Conservation (phyloP, 805 yeast species). For the Candida fluviatilis region DNA sequence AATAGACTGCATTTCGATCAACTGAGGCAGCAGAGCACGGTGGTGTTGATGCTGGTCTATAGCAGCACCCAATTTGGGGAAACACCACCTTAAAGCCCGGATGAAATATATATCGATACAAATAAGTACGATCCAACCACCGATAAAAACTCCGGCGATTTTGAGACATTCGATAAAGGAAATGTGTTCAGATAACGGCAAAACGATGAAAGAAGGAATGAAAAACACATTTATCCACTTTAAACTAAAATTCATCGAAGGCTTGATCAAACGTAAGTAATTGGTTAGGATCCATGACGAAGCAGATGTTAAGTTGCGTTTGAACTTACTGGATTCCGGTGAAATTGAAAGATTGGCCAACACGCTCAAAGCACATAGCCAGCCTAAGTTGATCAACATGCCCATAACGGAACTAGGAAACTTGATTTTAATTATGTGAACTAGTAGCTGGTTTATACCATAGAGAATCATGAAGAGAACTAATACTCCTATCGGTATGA, state of each 20-base stretch:
- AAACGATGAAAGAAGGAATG: slow-evolving; percentile 70
- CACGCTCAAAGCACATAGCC: slow-evolving; percentile 36
- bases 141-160: slow-evolving; percentile 67
- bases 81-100: slow-evolving; percentile 18
- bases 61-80: slow-evolving; percentile 8
- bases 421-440: slow-evolving; percentile 40
- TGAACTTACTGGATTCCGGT: slow-evolving; percentile 5
- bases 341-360: slow-evolving; percentile 10
- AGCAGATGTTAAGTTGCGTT: slow-evolving; percentile 10
- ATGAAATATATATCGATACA: slow-evolving; percentile 41
- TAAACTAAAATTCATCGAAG: slow-evolving; percentile 65
- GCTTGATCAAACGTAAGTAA: slow-evolving; percentile 41
- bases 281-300: slow-evolving; percentile 19
- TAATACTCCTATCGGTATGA: slow-evolving; percentile 48
- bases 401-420: slow-evolving; percentile 73
- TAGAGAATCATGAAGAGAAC: slow-evolving; percentile 44
- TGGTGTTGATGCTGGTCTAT: slow-evolving; percentile 1
- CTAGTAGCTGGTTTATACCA: slow-evolving; percentile 48
- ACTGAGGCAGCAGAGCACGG: not conserved
- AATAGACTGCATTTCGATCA: slow-evolving; percentile 1
- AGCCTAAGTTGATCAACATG: slow-evolving; percentile 55
- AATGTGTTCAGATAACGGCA: slow-evolving; percentile 65
- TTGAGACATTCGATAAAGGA: slow-evolving; percentile 65
- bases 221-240: slow-evolving; percentile 78
- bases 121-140: slow-evolving; percentile 55